A percentile compares a stretch with the other conserved stretches of the same genome.
phyloP scores from a whole-genome alignment of 495 filamentous ascomycete species.

The Hypoxylon perforatum region DNA sequence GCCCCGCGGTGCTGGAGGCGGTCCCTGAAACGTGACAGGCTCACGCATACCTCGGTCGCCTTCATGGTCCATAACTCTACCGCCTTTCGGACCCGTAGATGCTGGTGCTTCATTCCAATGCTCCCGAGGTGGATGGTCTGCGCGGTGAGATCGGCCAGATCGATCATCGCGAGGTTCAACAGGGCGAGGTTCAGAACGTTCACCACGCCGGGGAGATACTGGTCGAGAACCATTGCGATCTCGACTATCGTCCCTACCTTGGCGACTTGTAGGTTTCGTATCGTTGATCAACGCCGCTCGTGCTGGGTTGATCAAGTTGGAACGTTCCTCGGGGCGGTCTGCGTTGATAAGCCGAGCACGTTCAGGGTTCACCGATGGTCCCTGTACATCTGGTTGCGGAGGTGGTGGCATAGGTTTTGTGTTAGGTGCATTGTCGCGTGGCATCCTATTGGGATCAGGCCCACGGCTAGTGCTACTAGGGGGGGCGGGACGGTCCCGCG shows the following conservation, averaged over 20 bases:
- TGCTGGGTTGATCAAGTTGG: conserved; percentile 62
- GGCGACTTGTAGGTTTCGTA: conserved; percentile 46
- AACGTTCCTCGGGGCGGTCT: conserved; percentile 50
- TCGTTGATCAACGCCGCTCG: conserved; percentile 66
- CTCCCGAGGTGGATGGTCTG: conserved; percentile 53
- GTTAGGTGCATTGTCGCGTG: conserved; percentile 44
- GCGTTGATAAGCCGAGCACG: conserved; percentile 53
- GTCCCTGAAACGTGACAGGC: conserved; percentile 46
- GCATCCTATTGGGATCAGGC: conserved; percentile 44
- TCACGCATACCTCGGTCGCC: conserved; percentile 51
- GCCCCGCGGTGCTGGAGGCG: conserved; percentile 40
- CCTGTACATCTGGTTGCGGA: conserved; percentile 49
- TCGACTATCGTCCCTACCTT: conserved; percentile 56
- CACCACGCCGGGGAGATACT: conserved; percentile 63
- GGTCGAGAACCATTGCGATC: conserved; percentile 58
- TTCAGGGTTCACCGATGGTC: conserved; percentile 57
- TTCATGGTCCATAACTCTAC: conserved; percentile 47
- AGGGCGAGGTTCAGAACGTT: conserved; percentile 49
- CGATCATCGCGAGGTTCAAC: conserved; percentile 62
- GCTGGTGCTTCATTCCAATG: conserved; percentile 45
- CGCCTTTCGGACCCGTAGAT: conserved; percentile 36
- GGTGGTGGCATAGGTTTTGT: conserved; percentile 47
- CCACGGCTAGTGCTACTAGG: conserved; percentile 35
- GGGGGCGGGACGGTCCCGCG: conserved; percentile 48
- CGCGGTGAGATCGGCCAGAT: conserved; percentile 50